phyloP scores from a whole-genome alignment of 192 early-diverging fungal genomes.

The Paraglomus occultum region DNA sequence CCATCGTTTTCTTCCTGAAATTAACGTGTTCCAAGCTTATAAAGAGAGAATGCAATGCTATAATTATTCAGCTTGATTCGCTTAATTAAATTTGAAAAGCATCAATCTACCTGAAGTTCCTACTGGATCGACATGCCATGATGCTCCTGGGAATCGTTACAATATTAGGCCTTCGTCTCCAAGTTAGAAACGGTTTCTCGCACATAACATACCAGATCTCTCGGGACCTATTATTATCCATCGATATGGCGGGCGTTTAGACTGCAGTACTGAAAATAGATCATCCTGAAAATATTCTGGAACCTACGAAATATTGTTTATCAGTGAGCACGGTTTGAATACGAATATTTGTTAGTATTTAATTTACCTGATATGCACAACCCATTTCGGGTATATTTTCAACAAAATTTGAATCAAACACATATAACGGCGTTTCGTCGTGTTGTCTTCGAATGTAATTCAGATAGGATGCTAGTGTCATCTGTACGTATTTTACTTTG shows the following conservation, averaged over 20 bases:
- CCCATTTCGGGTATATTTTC: slow-evolving; percentile 37
- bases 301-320: slow-evolving; percentile 24
- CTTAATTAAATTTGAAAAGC: too few relatives aligned
- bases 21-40: slow-evolving; percentile 46
- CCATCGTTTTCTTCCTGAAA: slow-evolving; percentile 50
- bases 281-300: slow-evolving; percentile 44
- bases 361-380: slow-evolving; percentile 36
- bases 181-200: too few relatives aligned
- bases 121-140: slow-evolving; percentile 46
- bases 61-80: too few relatives aligned
- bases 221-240: slow-evolving; percentile 49
- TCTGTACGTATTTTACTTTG: slow-evolving; percentile 27
- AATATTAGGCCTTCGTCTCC: neutral
- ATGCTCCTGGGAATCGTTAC: slow-evolving; percentile 30
- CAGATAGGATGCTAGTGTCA: slow-evolving; percentile 37
- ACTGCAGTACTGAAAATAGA: slow-evolving; percentile 36
- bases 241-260: slow-evolving; percentile 39
- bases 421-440: slow-evolving; percentile 45
- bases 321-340: neutral
- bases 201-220: slow-evolving; percentile 30
- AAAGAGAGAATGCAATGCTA: neutral
- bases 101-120: slow-evolving; percentile 39
- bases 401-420: slow-evolving; percentile 46
- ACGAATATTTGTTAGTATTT: too few relatives aligned
- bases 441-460: slow-evolving; percentile 36